Conservation (phyloP, 306 rosid species). For the Citrullus colocynthis region DNA sequence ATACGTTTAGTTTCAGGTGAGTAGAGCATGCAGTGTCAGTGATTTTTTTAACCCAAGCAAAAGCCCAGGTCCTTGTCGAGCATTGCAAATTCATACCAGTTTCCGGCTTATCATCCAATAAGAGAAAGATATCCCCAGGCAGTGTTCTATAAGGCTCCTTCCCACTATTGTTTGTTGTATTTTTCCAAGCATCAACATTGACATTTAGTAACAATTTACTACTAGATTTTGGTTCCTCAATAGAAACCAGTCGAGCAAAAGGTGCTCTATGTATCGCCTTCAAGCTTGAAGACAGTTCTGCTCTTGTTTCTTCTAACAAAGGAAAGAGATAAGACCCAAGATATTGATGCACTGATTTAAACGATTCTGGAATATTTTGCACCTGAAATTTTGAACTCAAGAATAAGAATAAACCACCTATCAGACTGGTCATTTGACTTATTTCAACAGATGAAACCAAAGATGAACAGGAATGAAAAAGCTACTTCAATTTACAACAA, state of each 20-base stretch:
- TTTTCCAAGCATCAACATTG: constrained; percentile 27
- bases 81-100: constrained; percentile 26
- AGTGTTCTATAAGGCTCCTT: constrained; percentile 36
- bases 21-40: constrained; percentile 12
- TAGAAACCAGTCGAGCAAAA: constrained; percentile 24
- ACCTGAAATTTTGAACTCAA: constrained; percentile 21
- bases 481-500: not conserved
- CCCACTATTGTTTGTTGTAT: constrained; percentile 16
- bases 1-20: constrained; percentile 22
- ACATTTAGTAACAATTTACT: constrained; percentile 12
- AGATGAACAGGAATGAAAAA: not conserved
- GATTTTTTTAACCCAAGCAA: constrained; percentile 17
- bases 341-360: constrained; percentile 24
- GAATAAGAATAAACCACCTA: not conserved
- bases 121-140: constrained; percentile 44
- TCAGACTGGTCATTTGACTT: not conserved
- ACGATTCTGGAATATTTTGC: constrained; percentile 19
- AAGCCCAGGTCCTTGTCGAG: constrained; percentile 28
- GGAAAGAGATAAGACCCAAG: constrained; percentile 37
- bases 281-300: constrained; percentile 32
- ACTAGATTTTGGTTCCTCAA: constrained; percentile 2
- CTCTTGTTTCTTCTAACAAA: constrained; percentile 46
- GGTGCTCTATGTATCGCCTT: constrained; percentile 29
- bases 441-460: not conserved
- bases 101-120: constrained; percentile 40